A percentile compares a stretch with the other conserved stretches of the same genome.
Conservation (phyloP, 73 alveolate species). For the Paramecium bursaria region DNA sequence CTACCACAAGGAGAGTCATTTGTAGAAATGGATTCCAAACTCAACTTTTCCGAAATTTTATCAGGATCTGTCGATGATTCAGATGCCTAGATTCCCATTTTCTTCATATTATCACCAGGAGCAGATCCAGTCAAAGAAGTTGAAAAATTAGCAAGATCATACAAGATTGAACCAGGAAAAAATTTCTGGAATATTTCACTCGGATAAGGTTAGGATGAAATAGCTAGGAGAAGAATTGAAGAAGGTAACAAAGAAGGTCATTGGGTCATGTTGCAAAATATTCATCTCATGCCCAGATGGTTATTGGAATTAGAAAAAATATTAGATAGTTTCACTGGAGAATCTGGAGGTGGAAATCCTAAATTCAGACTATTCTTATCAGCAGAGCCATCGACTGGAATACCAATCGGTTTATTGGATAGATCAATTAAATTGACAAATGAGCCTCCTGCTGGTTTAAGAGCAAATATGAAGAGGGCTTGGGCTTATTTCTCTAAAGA, state of each 20-base stretch:
- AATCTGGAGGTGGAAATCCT: constrained; percentile 96
- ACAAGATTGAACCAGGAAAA: constrained; percentile 90
- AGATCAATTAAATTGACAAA: constrained; percentile 99
- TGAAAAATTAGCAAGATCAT: constrained; percentile 90
- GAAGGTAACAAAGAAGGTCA: constrained; percentile 99
- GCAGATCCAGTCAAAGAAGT: constrained; percentile 99
- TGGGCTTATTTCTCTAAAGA: constrained; percentile 98
- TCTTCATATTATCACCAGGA: constrained; percentile 99
- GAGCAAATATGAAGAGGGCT: constrained; percentile 99
- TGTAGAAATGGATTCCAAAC: constrained; percentile 92
- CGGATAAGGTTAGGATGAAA: constrained; percentile 99
- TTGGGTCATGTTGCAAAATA: constrained; percentile 99
- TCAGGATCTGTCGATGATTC: constrained; percentile 94
- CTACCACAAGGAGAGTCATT: constrained; percentile 84
- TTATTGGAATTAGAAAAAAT: constrained; percentile 96
- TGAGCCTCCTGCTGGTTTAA: constrained; percentile 99
- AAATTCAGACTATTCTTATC: constrained; percentile 96
- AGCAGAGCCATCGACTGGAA: constrained; percentile 89
- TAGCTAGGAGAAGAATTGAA: constrained; percentile 97
- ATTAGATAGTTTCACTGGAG: constrained; percentile 96
- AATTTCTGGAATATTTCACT: constrained; percentile 98
- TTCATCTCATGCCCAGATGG: constrained; percentile 99
- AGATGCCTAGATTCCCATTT: constrained; percentile 98
- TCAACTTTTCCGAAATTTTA: constrained; percentile 92
- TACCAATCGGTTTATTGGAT: constrained; percentile 99